Base-by-base conservation (phyloP, 2,329 filamentous ascomycete species). In the Ceratocystis huliohia region DNA sequence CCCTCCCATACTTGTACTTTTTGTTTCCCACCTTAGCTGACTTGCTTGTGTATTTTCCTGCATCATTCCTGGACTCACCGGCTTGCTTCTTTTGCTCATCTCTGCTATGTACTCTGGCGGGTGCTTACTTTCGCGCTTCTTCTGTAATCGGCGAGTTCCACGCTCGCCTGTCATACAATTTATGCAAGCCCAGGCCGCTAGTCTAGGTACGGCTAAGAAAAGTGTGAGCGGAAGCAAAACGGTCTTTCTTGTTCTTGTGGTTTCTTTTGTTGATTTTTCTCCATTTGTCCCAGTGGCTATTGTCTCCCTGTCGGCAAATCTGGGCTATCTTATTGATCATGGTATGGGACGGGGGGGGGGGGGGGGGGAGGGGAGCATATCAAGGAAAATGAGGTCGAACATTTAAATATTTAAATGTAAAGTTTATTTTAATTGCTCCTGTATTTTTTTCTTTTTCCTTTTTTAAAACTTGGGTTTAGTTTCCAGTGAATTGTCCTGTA, bases 241-340 rank as follows among this genome's bases (percentile, higher is more conserved):
- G 20, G 48, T 13, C 25, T 6, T n/a, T 22, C 46, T 53, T 25
- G 48, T 25, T 53, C n/a, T 53, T 53, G 20, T 53, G n/a, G 25
- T 53, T 53, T 5, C 48, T 53, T 53, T 22, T 53, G 48, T 7
- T 20, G 48, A 8, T 25, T 20, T 41, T 22, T 20, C n/a, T 13
- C 53, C 3, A 57, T n/a, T 33, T 13, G 30, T 22, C 4, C 28
- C 53, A 57, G 30, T 30, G 53, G 53, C 10, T 28, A 30, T 57
- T 33, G 20, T 57, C 28, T 57, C 30, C 53, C 53, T 57, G 53
- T 28, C 53, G 53, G 53, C 53, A 28, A 57, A 57, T 28, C 53
- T 57, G 53, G 53, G 53, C 53, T 28, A 28, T 30, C 28, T 33
- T 57, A 57, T 57, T 57, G 53, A 57, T 28, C 53, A 57, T 57